Base-by-base conservation (phyloP, 1,284 basidiomycete species). In the Microbotryomycetes sp. region DNA sequence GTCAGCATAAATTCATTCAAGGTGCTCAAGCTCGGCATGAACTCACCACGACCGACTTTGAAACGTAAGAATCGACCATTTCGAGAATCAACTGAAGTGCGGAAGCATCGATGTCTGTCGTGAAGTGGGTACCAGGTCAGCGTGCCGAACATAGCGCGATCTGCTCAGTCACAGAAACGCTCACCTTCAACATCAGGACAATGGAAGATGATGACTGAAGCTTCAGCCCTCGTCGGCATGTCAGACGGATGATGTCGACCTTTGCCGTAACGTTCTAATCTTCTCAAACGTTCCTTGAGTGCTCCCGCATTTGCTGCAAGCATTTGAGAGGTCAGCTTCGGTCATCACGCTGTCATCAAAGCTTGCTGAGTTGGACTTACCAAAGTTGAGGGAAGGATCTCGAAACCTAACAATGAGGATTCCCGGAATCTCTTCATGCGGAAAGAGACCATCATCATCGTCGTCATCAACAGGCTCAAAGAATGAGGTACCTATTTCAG, bases 61-160 rank as follows among this genome's bases (percentile, higher is more conserved):
- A 49, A 3, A 49, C 51, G 55, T 91, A 94, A 15, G 87, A 85
- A 66, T 85, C 82, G 47, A 87, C 78, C 2, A 93, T 77, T 74
- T 97, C 92, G 64, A 81, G 80, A 70, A 96, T 83, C 65, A 93
- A 90, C 75, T 92, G 89, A 4, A 86, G 82, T 14, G 92, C 91
- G 28, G 58, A 62, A 3, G 69, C 68, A 47, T 73, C 71, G 25
- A 68, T 54, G 48, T 62, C 42, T 52, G 19, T 4, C 12, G 28
- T 14, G 2, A 23, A 50, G 5, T 16, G 19, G 26, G 48, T 16
- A 22, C 42, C 29, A 51, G n/a, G 2, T n/a, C 14, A 23, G 22
- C 12, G 90, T 89, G 74, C 92, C 90, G 64, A 86, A 85, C 23
- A 79, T 81, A 64, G 91, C 89, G 3, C 91, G 86, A 75, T 90